Evolutionary conservation across 768 basidiomycete genomes (phyloP).

Genomic region (Mrakia gelida): DNA sequence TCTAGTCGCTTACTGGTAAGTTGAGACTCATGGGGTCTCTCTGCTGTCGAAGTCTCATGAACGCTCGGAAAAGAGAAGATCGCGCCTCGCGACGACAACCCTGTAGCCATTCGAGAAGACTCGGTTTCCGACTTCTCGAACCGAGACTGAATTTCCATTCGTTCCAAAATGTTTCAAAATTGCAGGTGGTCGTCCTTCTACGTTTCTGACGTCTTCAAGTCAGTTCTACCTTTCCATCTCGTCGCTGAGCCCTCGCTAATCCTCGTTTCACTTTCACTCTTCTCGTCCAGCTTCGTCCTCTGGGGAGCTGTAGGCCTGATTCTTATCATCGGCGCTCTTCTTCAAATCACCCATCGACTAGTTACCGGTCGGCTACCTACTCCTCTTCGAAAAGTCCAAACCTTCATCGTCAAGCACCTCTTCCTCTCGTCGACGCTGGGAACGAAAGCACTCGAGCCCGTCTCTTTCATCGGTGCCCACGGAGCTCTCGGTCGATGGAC

Average conservation of each 20-base stretch:
- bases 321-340: neutral
- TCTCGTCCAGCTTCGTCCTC: neutral
- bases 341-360: neutral
- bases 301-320: conserved; percentile 11
- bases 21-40: no score
- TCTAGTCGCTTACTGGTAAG: no score
- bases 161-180: no score
- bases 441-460: conserved; percentile 2
- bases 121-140: no score
- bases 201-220: neutral
- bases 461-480: conserved; percentile 10
- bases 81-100: no score
- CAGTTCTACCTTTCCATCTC: neutral
- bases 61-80: no score
- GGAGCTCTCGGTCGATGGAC: conserved; percentile 18
- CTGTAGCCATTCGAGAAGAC: no score
- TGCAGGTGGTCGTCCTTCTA: neutral
- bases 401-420: conserved; percentile 19
- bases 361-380: neutral
- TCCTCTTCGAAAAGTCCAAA: neutral
- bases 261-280: neutral
- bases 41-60: no score
- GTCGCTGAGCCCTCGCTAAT: neutral
- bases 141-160: no score
- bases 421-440: conserved; percentile 13